Evolutionary conservation across 1,284 basidiomycete genomes (phyloP).

Genomic region (Tylopilus orsonianus): DNA sequence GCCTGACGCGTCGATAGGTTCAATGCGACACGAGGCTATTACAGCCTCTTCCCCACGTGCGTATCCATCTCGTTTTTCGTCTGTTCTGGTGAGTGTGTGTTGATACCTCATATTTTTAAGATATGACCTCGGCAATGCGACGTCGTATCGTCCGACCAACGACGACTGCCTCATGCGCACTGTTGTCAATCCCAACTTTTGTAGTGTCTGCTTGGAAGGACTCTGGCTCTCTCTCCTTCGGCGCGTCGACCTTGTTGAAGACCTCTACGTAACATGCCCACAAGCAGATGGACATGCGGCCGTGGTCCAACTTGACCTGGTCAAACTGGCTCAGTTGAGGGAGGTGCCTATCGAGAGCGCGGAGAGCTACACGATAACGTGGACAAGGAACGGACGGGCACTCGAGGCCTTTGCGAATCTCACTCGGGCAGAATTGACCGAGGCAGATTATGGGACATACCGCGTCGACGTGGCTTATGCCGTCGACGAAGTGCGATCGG

Average conservation of each 20-base stretch:
- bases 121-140: constrained; percentile 58
- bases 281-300: constrained; percentile 19
- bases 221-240: constrained; percentile 67
- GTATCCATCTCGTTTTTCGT: constrained; percentile 15
- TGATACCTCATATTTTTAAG: constrained; percentile 32
- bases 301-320: constrained; percentile 44
- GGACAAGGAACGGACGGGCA: constrained; percentile 47
- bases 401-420: constrained; percentile 48
- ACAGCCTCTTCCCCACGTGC: constrained; percentile 76
- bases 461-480: constrained; percentile 47
- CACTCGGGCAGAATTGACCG: constrained; percentile 44
- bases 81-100: too few species aligned
- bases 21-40: constrained; percentile 54
- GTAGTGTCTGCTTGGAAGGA: constrained; percentile 71
- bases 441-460: constrained; percentile 42
- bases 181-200: constrained; percentile 71
- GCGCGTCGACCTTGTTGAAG: constrained; percentile 62
- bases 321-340: constrained; percentile 63
- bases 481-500: constrained; percentile 57
- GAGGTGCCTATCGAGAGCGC: constrained; percentile 30
- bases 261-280: constrained; percentile 30
- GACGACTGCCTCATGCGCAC: constrained; percentile 84
- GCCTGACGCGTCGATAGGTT: constrained; percentile 48
- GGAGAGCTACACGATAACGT: constrained; percentile 58
- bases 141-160: constrained; percentile 75